These are phyloP conservation scores for Backusella australiensis DNA, from an alignment of 192 early-diverging fungal genomes.

Conservation along the genomic window DNA sequence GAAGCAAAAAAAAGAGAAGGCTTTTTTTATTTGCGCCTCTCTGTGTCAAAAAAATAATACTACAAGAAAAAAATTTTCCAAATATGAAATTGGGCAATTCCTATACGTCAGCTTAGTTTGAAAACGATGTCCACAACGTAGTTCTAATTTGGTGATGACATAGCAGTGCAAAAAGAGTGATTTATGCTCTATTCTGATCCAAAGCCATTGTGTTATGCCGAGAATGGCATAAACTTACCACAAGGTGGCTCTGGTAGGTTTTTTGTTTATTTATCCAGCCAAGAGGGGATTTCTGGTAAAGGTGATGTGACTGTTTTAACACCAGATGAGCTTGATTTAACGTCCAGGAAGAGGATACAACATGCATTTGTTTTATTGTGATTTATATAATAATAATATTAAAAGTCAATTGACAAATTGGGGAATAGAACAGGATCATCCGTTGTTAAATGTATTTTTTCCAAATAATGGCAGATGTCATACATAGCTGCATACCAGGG, in stretches of 20 bases:
- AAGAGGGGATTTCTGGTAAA: too few species aligned
- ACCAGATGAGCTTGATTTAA: too few species aligned
- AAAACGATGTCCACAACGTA: not conserved
- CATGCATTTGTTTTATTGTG: too few species aligned
- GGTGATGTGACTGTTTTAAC: too few species aligned
- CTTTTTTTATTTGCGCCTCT: not conserved
- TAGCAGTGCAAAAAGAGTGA: not conserved
- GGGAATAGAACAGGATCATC: not conserved
- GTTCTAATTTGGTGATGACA: not conserved
- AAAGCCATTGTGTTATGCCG: too few species aligned
- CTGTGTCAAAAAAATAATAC: conserved; percentile 3
- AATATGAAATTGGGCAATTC: not conserved
- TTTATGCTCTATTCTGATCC: not conserved
- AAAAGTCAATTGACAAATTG: not conserved
- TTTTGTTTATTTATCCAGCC: too few species aligned
- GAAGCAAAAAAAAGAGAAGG: conserved; percentile 20
- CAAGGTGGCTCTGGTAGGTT: too few species aligned
- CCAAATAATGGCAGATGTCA: not conserved
- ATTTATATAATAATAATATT: not conserved
- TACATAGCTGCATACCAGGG: not conserved
- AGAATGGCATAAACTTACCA: too few species aligned
- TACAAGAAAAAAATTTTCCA: conserved; percentile 5
- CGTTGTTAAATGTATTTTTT: not conserved
- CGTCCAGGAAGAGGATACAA: too few species aligned
- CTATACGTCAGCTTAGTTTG: not conserved